Percentiles rank a stretch among this genome's conserved stretches.
Conservation (phyloP, 352 stramenopile genomes). For the Pythium coloratum region DNA sequence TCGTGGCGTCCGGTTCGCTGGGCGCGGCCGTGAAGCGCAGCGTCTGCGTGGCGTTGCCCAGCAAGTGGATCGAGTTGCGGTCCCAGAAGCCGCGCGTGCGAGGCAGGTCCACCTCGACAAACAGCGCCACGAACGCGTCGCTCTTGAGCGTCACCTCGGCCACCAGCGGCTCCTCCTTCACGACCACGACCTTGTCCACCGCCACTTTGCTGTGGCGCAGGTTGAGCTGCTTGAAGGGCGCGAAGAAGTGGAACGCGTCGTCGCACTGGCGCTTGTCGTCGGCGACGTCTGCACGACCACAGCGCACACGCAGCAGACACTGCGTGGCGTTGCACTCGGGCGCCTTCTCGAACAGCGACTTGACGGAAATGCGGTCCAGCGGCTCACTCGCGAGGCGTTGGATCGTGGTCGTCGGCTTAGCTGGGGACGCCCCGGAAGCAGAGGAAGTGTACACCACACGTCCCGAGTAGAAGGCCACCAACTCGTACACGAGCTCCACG, state of each 20-base stretch:
- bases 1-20: constrained; percentile 2
- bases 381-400: constrained; percentile 8
- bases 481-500: constrained; percentile 16
- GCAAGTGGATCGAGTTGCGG: constrained; percentile 72
- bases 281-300: constrained; percentile 7
- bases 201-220: constrained; percentile 38
- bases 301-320: constrained; percentile 60
- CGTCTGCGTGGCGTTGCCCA: constrained; percentile 52
- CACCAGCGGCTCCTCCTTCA: neutral
- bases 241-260: constrained; percentile 67
- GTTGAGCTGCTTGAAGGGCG: constrained; percentile 62
- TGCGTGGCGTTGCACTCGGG: constrained; percentile 43
- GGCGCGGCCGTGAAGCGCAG: constrained; percentile 42
- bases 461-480: constrained; percentile 7
- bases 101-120: constrained; percentile 64
- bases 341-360: constrained; percentile 21
- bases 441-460: constrained; percentile 4
- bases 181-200: constrained; percentile 22
- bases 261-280: constrained; percentile 30
- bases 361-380: constrained; percentile 8
- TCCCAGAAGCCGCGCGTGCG: constrained; percentile 64
- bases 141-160: constrained; percentile 52
- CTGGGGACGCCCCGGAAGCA: neutral
- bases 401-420: neutral
- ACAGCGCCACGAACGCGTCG: constrained; percentile 64